phyloP scores from a whole-genome alignment of 306 rosid species.

The Hylodesmum podocarpum region DNA sequence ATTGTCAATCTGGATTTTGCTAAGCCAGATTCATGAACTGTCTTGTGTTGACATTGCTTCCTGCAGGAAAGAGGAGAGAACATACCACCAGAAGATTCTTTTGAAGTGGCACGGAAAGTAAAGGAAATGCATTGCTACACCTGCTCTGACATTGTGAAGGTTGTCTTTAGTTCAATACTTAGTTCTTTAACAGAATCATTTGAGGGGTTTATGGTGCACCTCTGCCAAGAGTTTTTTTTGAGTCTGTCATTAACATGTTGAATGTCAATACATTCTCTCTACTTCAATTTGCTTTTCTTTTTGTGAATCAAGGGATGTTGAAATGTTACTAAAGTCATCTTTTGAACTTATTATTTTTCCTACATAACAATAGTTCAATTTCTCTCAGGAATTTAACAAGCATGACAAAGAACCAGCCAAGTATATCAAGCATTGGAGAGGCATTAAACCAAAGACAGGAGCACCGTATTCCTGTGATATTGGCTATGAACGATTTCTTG shows the following conservation, averaged over 20 bases:
- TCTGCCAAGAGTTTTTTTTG: slow-evolving; percentile 1
- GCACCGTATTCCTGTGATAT: slow-evolving; percentile 97
- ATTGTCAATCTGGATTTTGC: slow-evolving; percentile 14
- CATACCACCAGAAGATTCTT: slow-evolving; percentile 94
- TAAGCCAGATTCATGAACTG: slow-evolving; percentile 29
- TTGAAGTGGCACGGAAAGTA: slow-evolving; percentile 97
- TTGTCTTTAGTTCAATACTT: slow-evolving; percentile 28
- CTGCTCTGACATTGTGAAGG: slow-evolving; percentile 98
- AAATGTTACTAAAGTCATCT: background rate
- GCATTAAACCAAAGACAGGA: slow-evolving; percentile 95
- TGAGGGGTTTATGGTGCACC: slow-evolving; percentile 12
- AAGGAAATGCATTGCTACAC: slow-evolving; percentile 97
- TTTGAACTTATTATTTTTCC: slow-evolving; percentile 1
- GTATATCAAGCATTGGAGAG: slow-evolving; percentile 92
- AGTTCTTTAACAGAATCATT: slow-evolving; percentile 7
- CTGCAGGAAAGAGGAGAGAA: slow-evolving; percentile 99
- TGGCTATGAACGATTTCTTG: slow-evolving; percentile 96
- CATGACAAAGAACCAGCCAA: slow-evolving; percentile 93
- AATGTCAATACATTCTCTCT: background rate
- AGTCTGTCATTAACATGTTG: background rate
- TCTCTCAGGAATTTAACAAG: slow-evolving; percentile 75
- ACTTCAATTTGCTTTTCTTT: background rate
- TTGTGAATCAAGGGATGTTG: background rate
- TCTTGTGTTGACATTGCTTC: slow-evolving; percentile 30
- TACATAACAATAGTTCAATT: slow-evolving; percentile 29